Evolutionary conservation across 2,329 filamentous ascomycete species (phyloP), one percentile per base, ranked within the genome.

Genomic region (Aspergillus phoenicis): DNA sequence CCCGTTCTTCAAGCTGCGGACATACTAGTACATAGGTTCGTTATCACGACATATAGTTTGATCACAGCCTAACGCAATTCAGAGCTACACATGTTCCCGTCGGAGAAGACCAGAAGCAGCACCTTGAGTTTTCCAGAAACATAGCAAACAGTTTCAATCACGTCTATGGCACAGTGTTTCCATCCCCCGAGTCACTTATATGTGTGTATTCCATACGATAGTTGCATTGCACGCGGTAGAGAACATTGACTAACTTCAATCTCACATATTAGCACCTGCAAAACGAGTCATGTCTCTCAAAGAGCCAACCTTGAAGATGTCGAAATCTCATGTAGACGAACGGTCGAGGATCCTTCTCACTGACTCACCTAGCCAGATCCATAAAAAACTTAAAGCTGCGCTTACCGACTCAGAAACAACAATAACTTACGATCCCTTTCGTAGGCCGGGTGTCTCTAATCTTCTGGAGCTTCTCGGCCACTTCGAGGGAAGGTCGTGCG

Each of bases 1-100:
- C 95, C 95, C 1, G 93, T 99, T 39, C 85, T 99, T 1, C 93
- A 97, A 78, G 94, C 95, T 20, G 95, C 95, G 47, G 95, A 99
- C 77, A 91, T 99, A 52, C 84, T 98, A 39, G 85, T 98, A 7
- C 93, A 97, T 73, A 82, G 88, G 86, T 90, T 76, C 57, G 72
- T 45, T 13, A 41, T 20, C 22, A 30, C 38, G 24, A 52, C 11
- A 15, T 45, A n/a, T 26, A 51, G 11, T 52, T 41, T n/a, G 20
- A 39, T 43, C 38, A 41, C 33, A 36, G 59, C 54, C 66, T 72
- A 52, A 72, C 57, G 41, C 49, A 30, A 20, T 48, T 60, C 68
- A 90, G 89, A 67, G 90, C 94, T 63, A 97, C 94, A 0, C 91
- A 97, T 78, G 94, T 99, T 24, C 95, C 95, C 10, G 94, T 99